A percentile compares a stretch with the other conserved stretches of the same genome.
Conservation (phyloP, 495 filamentous ascomycete species). For the Aspergillus bridgeri region DNA sequence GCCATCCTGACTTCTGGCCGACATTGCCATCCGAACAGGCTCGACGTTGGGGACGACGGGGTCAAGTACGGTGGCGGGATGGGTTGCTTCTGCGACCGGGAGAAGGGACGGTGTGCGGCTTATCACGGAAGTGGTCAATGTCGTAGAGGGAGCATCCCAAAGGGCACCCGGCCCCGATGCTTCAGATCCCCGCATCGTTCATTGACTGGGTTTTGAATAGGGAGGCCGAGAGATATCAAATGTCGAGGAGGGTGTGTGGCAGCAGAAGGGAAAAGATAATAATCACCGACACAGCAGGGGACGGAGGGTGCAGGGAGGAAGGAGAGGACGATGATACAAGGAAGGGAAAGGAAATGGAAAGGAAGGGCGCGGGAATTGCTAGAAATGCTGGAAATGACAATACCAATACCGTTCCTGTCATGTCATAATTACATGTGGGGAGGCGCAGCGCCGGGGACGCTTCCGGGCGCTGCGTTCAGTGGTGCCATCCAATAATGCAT, state of each 20-base stretch:
- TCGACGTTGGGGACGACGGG: conserved; percentile 23
- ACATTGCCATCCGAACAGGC: conserved; percentile 30
- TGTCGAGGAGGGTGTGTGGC: not conserved
- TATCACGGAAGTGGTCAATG: conserved; percentile 31
- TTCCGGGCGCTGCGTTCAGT: conserved; percentile 27
- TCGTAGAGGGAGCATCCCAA: conserved; percentile 38
- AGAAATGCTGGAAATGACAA: conserved; percentile 7
- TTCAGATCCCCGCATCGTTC: conserved; percentile 47
- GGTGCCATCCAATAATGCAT: not conserved
- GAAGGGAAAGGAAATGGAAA: not conserved
- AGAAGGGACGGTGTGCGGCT: conserved; percentile 30
- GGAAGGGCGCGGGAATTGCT: conserved; percentile 12
- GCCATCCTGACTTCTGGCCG: conserved; percentile 23
- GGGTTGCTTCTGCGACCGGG: conserved; percentile 26
- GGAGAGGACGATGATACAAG: conserved; percentile 7
- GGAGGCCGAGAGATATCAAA: conserved; percentile 2
- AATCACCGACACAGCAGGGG: not conserved
- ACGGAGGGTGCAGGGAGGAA: not conserved
- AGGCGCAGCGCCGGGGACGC: conserved; percentile 25
- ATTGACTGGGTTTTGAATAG: conserved; percentile 27
- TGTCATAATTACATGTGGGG: conserved; percentile 9
- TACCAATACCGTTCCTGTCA: too few species aligned
- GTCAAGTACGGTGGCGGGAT: conserved; percentile 10
- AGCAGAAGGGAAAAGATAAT: not conserved
- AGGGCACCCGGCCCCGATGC: conserved; percentile 41